These are phyloP conservation scores for Phalaenopsis equestris DNA, from an alignment of 106 monocot species.

Conservation along the genomic window DNA sequence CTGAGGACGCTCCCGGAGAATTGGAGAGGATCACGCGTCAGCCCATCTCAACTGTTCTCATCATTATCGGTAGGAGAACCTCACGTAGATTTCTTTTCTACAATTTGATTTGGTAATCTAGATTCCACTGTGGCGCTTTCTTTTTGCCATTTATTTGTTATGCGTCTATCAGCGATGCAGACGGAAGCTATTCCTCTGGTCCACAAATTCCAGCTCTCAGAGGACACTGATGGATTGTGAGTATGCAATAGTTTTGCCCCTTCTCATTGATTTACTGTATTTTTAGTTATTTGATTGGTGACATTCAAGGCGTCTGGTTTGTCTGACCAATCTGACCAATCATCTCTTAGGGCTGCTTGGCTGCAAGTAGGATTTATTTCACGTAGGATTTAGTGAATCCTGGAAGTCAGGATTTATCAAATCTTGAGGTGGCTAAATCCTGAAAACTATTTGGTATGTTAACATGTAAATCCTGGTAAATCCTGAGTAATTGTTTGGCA, in stretches of 20 bases:
- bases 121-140: background rate
- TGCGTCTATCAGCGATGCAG: conserved; percentile 65
- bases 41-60: conserved; percentile 61
- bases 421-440: too few species aligned
- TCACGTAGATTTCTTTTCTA: background rate
- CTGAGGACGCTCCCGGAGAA: background rate
- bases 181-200: conserved; percentile 87
- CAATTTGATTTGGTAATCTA: background rate
- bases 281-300: background rate
- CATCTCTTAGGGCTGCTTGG: background rate
- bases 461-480: too few species aligned
- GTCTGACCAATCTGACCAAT: background rate
- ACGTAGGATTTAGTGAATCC: too few species aligned
- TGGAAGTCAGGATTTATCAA: too few species aligned
- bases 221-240: conserved; percentile 56
- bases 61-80: conserved; percentile 56
- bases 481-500: too few species aligned
- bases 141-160: background rate
- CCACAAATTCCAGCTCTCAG: conserved; percentile 56
- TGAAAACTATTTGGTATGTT: too few species aligned
- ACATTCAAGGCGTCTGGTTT: background rate
- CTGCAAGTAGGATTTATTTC: too few species aligned
- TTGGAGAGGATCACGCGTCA: background rate
- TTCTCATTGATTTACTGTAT: background rate
- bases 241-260: conserved; percentile 5